phyloP scores from a whole-genome alignment of 768 basidiomycete genomes.

The Russula earlei region DNA sequence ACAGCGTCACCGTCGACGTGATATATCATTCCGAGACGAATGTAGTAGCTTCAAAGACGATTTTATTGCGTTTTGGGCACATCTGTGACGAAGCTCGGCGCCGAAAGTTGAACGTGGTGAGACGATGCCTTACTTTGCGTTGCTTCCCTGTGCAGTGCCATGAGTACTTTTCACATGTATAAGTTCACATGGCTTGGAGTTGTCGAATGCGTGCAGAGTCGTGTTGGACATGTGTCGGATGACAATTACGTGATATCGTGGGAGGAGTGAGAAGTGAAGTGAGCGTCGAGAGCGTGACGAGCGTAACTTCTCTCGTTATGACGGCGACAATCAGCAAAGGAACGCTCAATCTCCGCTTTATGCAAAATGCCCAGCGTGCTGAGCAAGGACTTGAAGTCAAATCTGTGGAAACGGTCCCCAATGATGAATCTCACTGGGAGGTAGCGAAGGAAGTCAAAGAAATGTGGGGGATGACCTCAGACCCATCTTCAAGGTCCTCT shows the following conservation, averaged over 20 bases:
- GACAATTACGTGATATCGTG: too few species aligned
- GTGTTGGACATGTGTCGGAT: too few species aligned
- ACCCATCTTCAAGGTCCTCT: slow-evolving; percentile 5
- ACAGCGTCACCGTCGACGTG: slow-evolving; percentile 15
- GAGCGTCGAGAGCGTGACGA: too few species aligned
- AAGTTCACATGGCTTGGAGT: background rate
- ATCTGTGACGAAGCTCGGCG: background rate
- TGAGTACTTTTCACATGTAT: background rate
- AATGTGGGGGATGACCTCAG: slow-evolving; percentile 11
- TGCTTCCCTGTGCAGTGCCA: background rate
- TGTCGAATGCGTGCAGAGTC: too few species aligned
- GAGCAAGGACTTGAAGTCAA: background rate
- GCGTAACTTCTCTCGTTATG: slow-evolving; percentile 5
- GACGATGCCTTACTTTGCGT: background rate
- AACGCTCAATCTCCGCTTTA: slow-evolving; percentile 19
- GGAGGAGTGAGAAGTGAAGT: background rate
- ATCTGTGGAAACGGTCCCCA: background rate
- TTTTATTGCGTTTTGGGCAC: background rate
- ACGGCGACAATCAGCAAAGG: slow-evolving; percentile 14
- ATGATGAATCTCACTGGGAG: slow-evolving; percentile 19
- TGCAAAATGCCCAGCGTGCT: slow-evolving; percentile 13
- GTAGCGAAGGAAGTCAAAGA: slow-evolving; percentile 10
- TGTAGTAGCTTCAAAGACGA: background rate
- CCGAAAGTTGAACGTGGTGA: background rate
- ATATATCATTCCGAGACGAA: background rate